Evolutionary conservation across 306 rosid genomes (phyloP), one percentile per base, ranked within the genome.

Genomic region (Inga leiocalycina): DNA sequence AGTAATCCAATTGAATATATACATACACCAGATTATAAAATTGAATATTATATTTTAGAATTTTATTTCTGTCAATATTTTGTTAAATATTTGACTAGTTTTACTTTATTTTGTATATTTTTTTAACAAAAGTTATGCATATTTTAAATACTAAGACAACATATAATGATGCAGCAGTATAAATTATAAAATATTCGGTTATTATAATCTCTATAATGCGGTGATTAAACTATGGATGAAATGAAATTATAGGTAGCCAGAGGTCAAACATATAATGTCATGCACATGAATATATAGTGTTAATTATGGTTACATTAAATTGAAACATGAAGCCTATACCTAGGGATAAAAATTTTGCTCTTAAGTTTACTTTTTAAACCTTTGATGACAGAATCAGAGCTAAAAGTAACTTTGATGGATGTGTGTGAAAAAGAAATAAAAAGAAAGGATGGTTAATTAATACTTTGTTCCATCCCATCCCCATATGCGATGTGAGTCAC

Each of bases 401-500:
- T 65, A 32, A 34, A 3, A 14, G 24, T 17, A 35, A 67, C 24
- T 62, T 12, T 27, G 16, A 24, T 61, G 68, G 5, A 61, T 61
- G 37, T 27, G 15, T 3, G 32, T 9, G 8, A 41, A 20, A 69
- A 10, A 20, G 75, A 16, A 67, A 35, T 15, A 35, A 43, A 71
- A 71, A 3, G 35, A 71, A 43, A 71, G 14, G 17, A 41, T 43
- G 4, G 34, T 71, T 44, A 19, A 44, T 62, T 62, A 11, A 62
- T 43, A n/a, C 46, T 43, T n/a, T 11, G 74, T 39, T 43, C 48
- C 74, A 81, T 74, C 86, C 86, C 88, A 69, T 27, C n/a, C 13
- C 73, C 73, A 39, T 41, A 52, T 20, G 74, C 16, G 15, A 37
- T 19, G 82, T 84, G 84, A 84, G 88, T 75, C 79, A 49, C 48